These are phyloP conservation scores for Phyllosticta citribraziliensis DNA, from an alignment of 2,329 filamentous ascomycete species.

Conservation along the genomic window DNA sequence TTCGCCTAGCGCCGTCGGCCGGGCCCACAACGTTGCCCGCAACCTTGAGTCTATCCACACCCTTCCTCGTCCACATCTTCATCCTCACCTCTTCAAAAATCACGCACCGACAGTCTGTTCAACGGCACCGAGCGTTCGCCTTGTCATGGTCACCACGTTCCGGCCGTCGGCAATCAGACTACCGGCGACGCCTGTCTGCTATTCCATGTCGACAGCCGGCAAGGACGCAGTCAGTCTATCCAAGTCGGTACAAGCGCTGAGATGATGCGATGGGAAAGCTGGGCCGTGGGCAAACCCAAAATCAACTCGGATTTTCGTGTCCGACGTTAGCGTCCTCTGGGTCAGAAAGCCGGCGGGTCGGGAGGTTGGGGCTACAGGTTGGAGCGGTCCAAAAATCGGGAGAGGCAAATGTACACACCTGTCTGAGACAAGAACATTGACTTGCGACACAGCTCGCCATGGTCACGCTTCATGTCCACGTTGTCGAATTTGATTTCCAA, in stretches of 20 bases:
- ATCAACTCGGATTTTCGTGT: neutral
- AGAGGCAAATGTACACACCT: neutral
- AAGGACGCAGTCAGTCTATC: neutral
- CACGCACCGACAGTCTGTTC: too few relatives aligned
- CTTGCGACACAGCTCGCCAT: neutral
- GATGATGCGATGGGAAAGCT: neutral
- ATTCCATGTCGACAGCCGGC: neutral
- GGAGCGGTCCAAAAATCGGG: neutral
- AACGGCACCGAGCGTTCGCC: too few relatives aligned
- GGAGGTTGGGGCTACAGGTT: neutral
- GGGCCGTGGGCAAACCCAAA: neutral
- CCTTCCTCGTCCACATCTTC: neutral
- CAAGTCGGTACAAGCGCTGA: neutral
- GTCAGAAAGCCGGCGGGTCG: neutral
- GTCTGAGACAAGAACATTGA: neutral
- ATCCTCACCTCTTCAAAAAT: neutral
- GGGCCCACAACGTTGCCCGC: neutral
- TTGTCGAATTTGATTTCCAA: neutral
- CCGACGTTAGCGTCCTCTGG: neutral
- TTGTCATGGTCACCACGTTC: neutral
- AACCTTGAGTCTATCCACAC: neutral
- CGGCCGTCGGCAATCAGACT: neutral
- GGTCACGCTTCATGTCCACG: neutral
- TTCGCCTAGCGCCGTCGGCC: neutral
- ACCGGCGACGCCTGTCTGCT: too few relatives aligned